phyloP scores from a whole-genome alignment of 2,329 filamentous ascomycete genomes.

The Paracoccidioides brasiliensis region DNA sequence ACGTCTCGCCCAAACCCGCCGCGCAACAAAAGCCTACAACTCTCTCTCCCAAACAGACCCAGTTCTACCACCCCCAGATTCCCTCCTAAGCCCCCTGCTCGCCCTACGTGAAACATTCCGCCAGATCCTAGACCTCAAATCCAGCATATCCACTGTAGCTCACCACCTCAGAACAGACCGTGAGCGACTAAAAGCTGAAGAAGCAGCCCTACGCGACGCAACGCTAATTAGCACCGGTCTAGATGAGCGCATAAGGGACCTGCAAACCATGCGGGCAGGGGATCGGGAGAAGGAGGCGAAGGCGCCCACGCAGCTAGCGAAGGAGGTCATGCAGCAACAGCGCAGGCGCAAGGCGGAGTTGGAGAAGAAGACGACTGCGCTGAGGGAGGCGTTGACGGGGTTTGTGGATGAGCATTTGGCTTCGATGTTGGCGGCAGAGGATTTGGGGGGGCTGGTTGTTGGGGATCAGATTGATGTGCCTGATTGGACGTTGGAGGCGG shows the following conservation, averaged over 20 bases:
- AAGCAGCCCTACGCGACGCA: constrained; percentile 36
- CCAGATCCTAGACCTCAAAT: constrained; percentile 51
- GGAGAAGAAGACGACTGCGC: constrained; percentile 44
- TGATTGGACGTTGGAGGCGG: constrained; percentile 40
- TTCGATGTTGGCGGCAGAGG: constrained; percentile 67
- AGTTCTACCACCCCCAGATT: constrained; percentile 51
- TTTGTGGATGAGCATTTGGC: constrained; percentile 63
- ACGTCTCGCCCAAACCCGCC: constrained; percentile 35
- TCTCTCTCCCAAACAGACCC: constrained; percentile 49
- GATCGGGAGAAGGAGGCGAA: constrained; percentile 39
- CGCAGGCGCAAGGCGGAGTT: constrained; percentile 47
- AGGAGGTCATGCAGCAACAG: constrained; percentile 50
- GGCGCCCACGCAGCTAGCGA: constrained; percentile 47
- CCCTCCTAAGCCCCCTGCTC: constrained; percentile 56
- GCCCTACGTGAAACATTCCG: constrained; percentile 55
- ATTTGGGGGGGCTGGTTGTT: constrained; percentile 69
- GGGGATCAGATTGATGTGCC: constrained; percentile 57
- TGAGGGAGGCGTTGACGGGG: constrained; percentile 51
- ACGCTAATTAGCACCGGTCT: constrained; percentile 36
- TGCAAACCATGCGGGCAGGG: constrained; percentile 22
- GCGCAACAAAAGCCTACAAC: constrained; percentile 53
- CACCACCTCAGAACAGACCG: constrained; percentile 28
- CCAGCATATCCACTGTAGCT: constrained; percentile 39
- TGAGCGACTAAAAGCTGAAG: constrained; percentile 31
- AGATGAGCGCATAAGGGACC: constrained; percentile 43